Evolutionary conservation across 805 yeast species (phyloP).

Genomic region (Spencermartinsiella europaea): DNA sequence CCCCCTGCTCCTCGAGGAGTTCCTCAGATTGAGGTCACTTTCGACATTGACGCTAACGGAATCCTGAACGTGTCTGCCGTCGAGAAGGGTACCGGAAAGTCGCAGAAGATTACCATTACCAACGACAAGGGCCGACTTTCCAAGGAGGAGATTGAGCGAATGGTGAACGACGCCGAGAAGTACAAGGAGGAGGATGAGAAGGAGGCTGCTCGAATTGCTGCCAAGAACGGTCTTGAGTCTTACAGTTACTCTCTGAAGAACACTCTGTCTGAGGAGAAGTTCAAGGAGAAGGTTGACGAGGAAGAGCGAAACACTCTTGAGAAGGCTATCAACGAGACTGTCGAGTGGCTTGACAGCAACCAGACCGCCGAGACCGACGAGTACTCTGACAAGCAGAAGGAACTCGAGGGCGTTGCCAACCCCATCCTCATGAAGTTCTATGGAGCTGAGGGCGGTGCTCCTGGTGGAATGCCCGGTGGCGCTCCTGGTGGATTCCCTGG

Average conservation of each 20-base stretch:
- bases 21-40: constrained; percentile 96
- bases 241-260: constrained; percentile 91
- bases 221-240: constrained; percentile 94
- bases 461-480: constrained; percentile 75
- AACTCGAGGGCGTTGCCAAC: constrained; percentile 89
- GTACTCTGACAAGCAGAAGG: constrained; percentile 89
- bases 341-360: constrained; percentile 88
- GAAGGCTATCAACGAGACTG: constrained; percentile 79
- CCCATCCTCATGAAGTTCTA: constrained; percentile 97
- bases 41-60: constrained; percentile 96
- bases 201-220: constrained; percentile 87
- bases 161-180: constrained; percentile 97
- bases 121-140: constrained; percentile 98
- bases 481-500: constrained; percentile 64
- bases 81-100: constrained; percentile 98
- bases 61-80: constrained; percentile 92
- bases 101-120: constrained; percentile 95
- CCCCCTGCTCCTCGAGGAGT: constrained; percentile 99
- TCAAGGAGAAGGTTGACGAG: constrained; percentile 72
- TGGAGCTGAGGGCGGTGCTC: constrained; percentile 68
- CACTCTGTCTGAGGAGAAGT: constrained; percentile 65
- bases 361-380: constrained; percentile 92
- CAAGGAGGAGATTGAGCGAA: constrained; percentile 95
- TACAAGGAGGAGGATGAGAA: constrained; percentile 94
- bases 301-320: constrained; percentile 63